Evolutionary conservation across 108 stramenopile genomes (phyloP).

Genomic region (Licmophora abbreviata): DNA sequence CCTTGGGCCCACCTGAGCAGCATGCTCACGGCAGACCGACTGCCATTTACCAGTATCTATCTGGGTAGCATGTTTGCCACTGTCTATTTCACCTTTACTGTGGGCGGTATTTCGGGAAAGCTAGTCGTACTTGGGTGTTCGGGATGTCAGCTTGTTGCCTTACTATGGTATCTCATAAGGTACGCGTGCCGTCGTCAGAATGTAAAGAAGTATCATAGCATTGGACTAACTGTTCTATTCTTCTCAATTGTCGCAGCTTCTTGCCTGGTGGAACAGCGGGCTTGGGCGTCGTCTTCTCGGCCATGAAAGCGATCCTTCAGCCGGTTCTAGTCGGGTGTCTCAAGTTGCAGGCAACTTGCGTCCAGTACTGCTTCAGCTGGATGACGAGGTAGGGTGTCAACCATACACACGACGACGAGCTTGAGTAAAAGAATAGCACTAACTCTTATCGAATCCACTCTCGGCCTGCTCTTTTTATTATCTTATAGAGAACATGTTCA

Average conservation of each 20-base stretch:
- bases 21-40: conserved; percentile 65
- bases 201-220: too few relatives aligned
- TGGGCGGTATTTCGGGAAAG: conserved; percentile 75
- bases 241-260: too few relatives aligned
- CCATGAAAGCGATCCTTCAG: conserved; percentile 59
- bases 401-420: too few relatives aligned
- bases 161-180: conserved; percentile 86
- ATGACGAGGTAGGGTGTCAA: too few relatives aligned
- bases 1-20: conserved; percentile 67
- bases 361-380: too few relatives aligned
- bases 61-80: conserved; percentile 70
- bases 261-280: conserved; percentile 82
- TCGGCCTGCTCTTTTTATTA: too few relatives aligned
- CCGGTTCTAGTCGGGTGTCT: conserved; percentile 62
- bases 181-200: too few relatives aligned
- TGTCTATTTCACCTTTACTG: conserved; percentile 64
- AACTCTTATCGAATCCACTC: too few relatives aligned
- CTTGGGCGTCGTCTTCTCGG: conserved; percentile 51
- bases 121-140: conserved; percentile 54
- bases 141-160: conserved; percentile 59
- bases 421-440: too few relatives aligned
- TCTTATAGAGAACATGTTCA: too few relatives aligned
- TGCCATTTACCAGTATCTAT: conserved; percentile 73
- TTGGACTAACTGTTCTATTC: too few relatives aligned
- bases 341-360: conserved; percentile 65